Evolutionary conservation across 1,284 basidiomycete genomes (phyloP).

Genomic region (Sanguinoderma infundibulare): DNA sequence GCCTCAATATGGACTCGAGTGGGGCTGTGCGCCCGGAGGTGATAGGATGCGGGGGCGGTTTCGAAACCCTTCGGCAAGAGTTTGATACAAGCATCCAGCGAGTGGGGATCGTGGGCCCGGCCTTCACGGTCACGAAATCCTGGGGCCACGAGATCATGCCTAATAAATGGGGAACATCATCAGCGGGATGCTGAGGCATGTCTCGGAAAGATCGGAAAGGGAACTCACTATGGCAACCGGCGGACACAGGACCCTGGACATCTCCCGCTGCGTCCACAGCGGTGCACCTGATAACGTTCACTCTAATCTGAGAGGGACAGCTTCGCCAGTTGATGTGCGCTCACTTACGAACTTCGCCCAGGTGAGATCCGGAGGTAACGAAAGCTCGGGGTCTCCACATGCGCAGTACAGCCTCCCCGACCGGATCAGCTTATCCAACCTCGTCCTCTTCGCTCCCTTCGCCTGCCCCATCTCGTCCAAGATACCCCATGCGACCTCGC

Average conservation of each 20-base stretch:
- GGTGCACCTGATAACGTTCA: not conserved
- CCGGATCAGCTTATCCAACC: not conserved
- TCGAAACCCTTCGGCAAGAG: not conserved
- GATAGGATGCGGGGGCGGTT: not conserved
- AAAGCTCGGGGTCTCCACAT: slow-evolving; percentile 10
- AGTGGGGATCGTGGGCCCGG: not conserved
- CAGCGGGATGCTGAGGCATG: not conserved
- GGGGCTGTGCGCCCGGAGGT: not conserved
- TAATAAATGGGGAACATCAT: not conserved
- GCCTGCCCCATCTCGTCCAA: not conserved
- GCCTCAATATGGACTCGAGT: not conserved
- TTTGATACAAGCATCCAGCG: not conserved
- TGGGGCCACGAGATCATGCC: not conserved
- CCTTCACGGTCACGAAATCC: not conserved
- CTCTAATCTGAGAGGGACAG: not conserved
- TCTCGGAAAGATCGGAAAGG: not conserved
- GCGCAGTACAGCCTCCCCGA: slow-evolving; percentile 9
- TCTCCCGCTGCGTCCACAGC: not conserved
- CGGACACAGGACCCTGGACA: not conserved
- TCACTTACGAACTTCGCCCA: slow-evolving; percentile 10
- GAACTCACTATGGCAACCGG: not conserved
- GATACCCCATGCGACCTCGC: not conserved
- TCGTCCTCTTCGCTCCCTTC: not conserved
- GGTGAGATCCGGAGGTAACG: not conserved
- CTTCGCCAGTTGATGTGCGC: not conserved